A percentile compares a stretch with the other conserved stretches of the same genome.
phyloP scores from a whole-genome alignment of 2,329 filamentous ascomycete species.

The Clarireedia monteithiana region DNA sequence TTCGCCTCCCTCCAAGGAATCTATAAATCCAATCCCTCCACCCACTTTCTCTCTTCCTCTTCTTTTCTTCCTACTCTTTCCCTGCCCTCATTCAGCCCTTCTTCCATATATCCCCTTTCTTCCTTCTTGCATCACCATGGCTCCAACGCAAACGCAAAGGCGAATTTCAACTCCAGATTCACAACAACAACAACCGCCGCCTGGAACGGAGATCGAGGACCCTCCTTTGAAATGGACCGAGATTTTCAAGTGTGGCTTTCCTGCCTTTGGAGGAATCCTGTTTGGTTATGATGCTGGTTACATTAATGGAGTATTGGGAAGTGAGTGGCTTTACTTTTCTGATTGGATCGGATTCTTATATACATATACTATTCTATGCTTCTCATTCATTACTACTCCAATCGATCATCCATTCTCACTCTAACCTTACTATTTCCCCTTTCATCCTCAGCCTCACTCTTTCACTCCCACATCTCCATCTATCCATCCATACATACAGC shows the following conservation, averaged over 20 bases:
- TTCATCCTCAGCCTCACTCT: background rate
- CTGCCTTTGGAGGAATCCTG: conserved; percentile 53
- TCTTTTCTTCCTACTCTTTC: background rate
- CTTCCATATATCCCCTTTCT: background rate
- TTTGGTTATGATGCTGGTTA: conserved; percentile 69
- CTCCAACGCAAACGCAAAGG: background rate
- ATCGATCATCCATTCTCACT: too few species aligned
- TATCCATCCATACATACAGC: too few species aligned
- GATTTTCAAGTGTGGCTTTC: conserved; percentile 61
- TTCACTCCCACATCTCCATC: background rate
- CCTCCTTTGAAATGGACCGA: conserved; percentile 61
- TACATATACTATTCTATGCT: too few species aligned
- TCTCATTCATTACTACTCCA: too few species aligned
- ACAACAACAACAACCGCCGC: background rate
- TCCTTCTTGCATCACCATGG: background rate
- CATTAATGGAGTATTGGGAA: conserved; percentile 56
- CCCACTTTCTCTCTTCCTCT: background rate
- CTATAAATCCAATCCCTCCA: too few species aligned
- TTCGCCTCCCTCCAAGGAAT: background rate
- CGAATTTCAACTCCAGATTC: conserved; percentile 17
- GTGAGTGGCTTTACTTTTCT: conserved; percentile 31
- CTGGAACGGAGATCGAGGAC: conserved; percentile 32
- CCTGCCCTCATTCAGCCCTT: background rate
- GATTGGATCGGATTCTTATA: too few species aligned
- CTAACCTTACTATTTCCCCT: conserved; percentile 11